A percentile compares a stretch with the other conserved stretches of the same genome.
These are phyloP conservation scores for Colletotrichum spinosum DNA, from an alignment of 2,329 filamentous ascomycete genomes.

Conservation along the genomic window DNA sequence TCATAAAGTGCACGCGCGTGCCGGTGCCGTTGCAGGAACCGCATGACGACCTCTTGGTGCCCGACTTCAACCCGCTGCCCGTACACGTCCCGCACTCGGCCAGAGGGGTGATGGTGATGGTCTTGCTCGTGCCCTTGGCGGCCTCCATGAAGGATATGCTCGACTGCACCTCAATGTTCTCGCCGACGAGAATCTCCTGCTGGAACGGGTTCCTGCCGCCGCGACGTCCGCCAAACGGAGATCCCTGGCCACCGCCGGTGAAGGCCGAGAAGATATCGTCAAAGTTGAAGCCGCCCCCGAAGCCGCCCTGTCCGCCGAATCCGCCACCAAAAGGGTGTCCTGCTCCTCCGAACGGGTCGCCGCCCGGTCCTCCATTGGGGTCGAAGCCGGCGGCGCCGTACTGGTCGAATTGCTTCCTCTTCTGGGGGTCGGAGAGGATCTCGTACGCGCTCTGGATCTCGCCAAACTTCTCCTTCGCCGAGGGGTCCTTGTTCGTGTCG, in stretches of 20 bases:
- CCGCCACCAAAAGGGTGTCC: conserved; percentile 71
- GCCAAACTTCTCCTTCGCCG: conserved; percentile 93
- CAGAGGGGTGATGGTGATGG: conserved; percentile 87
- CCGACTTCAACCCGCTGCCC: conserved; percentile 86
- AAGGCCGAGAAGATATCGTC: conserved; percentile 96
- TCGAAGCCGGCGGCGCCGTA: conserved; percentile 92
- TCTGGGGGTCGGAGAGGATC: conserved; percentile 90
- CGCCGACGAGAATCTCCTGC: conserved; percentile 87
- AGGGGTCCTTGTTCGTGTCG: conserved; percentile 95
- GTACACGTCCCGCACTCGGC: conserved; percentile 84
- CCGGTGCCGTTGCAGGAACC: conserved; percentile 88
- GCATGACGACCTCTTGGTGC: conserved; percentile 79
- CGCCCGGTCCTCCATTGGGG: conserved; percentile 73
- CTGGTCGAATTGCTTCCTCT: conserved; percentile 91
- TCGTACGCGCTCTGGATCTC: conserved; percentile 97
- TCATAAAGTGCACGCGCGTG: conserved; percentile 87
- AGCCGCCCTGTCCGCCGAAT: conserved; percentile 73
- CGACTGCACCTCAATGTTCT: conserved; percentile 94
- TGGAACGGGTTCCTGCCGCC: conserved; percentile 75
- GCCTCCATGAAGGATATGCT: conserved; percentile 97
- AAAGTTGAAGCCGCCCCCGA: conserved; percentile 89
- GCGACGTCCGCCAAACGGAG: conserved; percentile 66
- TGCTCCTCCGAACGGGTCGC: conserved; percentile 71
- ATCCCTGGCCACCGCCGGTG: conserved; percentile 63
- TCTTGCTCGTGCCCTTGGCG: conserved; percentile 89